Base-by-base conservation (phyloP, 805 yeast species). In the Candida vartiovaarae region DNA sequence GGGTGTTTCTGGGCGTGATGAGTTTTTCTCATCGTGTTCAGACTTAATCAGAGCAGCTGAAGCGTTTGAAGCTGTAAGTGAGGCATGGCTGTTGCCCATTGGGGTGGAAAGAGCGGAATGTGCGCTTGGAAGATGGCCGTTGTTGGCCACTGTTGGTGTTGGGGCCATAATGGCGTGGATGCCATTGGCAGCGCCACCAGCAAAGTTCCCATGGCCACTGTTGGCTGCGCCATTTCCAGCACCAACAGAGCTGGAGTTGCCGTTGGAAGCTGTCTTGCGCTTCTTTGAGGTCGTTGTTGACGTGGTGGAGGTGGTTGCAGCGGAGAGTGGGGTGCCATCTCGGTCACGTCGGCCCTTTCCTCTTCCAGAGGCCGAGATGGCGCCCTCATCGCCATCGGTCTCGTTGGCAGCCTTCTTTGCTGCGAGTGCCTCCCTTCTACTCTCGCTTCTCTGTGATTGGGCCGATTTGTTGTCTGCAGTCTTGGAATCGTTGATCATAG, bases 391-490 rank as follows among this genome's bases (percentile, higher is more conserved):
- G 36, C 49, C 51, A 8, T 56, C 59, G n/a, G 51, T 50, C 38
- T 49, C 60, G 40, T 53, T 57, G 32, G 72, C 69, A 7, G 89
- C 88, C 59, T 81, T 82, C 52, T 78, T 81, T 3, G 96, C 96
- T 3, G 95, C 96, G 54, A 90, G 71, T 7, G 97, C 96, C 57
- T 90, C 97, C 47, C 98, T 74, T 51, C 97, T 72, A 39, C 84
- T 76, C 65, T 91, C 98, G 55, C 87, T 76, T 48, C 95, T 71
- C 52, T 82, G 82, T 34, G 84, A 72, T 50, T 86, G 93, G 0
- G 82, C 83, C 2, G 87, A 76, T 54, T 80, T 66, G 43, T 64
- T 72, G 15, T 70, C 70, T 29, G 76, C 76, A 32, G 72, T 60
- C 45, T 72, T 70, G 8, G 77, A 62, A 46, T 78, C 84, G 57